phyloP scores from a whole-genome alignment of 2,329 filamentous ascomycete species.

The Hymenoscyphus repandus region DNA sequence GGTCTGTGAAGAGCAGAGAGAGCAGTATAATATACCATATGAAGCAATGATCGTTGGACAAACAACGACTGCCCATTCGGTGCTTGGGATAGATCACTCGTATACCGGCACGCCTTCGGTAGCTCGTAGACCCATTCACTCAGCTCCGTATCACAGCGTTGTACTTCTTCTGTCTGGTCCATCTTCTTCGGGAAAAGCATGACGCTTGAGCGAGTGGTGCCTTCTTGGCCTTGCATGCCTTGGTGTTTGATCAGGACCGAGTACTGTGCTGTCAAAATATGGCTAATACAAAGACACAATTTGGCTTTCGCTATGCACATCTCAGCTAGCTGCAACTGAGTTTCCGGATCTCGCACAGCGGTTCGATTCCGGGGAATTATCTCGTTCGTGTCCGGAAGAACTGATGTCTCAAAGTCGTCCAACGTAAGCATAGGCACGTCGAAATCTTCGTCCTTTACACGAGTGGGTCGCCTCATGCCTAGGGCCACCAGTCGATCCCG shows the following conservation, averaged over 20 bases:
- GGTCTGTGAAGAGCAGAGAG: slow-evolving; percentile 87
- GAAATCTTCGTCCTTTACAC: slow-evolving; percentile 90
- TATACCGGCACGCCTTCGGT: slow-evolving; percentile 66
- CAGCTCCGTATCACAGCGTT: slow-evolving; percentile 72
- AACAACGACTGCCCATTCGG: slow-evolving; percentile 52
- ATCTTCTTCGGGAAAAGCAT: slow-evolving; percentile 89
- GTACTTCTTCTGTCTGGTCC: slow-evolving; percentile 73
- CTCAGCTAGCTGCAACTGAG: slow-evolving; percentile 73
- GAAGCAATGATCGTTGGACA: slow-evolving; percentile 77
- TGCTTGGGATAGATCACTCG: slow-evolving; percentile 50
- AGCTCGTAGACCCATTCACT: slow-evolving; percentile 71
- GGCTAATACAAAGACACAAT: slow-evolving; percentile 81
- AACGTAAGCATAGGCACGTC: slow-evolving; percentile 86
- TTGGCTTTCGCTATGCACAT: slow-evolving; percentile 93
- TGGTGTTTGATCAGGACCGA: slow-evolving; percentile 84
- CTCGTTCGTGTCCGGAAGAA: slow-evolving; percentile 61
- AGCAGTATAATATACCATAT: slow-evolving; percentile 92
- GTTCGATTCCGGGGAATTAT: slow-evolving; percentile 67
- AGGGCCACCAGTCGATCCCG: slow-evolving; percentile 87
- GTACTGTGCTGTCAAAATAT: slow-evolving; percentile 86
- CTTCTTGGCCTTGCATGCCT: slow-evolving; percentile 69
- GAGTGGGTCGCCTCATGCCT: slow-evolving; percentile 86
- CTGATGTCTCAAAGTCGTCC: slow-evolving; percentile 75
- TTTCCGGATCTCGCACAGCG: slow-evolving; percentile 61
- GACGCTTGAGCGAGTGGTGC: slow-evolving; percentile 65